phyloP scores from a whole-genome alignment of 768 basidiomycete species.

The Pleurotus giganteus region DNA sequence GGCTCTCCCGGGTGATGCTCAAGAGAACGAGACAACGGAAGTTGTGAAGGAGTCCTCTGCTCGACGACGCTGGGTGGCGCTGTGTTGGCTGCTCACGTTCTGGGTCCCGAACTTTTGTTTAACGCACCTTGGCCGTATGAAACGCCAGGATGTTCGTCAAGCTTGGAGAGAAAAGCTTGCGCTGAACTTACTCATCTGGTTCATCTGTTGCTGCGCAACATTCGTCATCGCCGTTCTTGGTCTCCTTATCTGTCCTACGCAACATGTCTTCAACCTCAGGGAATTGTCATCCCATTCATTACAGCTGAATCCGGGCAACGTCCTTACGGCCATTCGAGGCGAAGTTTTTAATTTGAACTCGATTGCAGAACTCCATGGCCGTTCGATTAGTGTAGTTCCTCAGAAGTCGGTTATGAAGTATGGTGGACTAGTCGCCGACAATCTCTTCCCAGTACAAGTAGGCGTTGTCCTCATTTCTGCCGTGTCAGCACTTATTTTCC shows the following conservation, averaged over 20 bases:
- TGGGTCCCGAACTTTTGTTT: constrained; percentile 82
- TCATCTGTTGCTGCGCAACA: constrained; percentile 81
- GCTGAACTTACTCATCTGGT: constrained; percentile 95
- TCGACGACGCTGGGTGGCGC: constrained; percentile 80
- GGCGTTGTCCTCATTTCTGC: constrained; percentile 15
- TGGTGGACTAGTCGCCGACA: constrained; percentile 71
- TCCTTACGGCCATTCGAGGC: constrained; percentile 82
- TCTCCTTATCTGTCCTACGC: constrained; percentile 87
- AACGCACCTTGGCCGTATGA: constrained; percentile 82
- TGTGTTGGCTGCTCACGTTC: constrained; percentile 90
- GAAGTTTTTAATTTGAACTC: constrained; percentile 89
- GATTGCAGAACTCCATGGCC: constrained; percentile 64
- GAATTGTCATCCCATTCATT: constrained; percentile 79
- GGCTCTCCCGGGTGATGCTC: constrained; percentile 76
- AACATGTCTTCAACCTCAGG: constrained; percentile 80
- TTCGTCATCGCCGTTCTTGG: constrained; percentile 94
- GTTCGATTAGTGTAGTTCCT: constrained; percentile 71
- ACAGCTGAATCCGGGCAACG: constrained; percentile 63
- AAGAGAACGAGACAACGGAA: constrained; percentile 87
- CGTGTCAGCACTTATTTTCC: background rate
- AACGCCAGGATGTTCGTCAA: constrained; percentile 88
- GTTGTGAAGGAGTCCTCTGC: constrained; percentile 80
- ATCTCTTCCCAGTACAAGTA: constrained; percentile 94
- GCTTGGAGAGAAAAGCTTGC: constrained; percentile 98
- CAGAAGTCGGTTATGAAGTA: constrained; percentile 76